phyloP scores from a whole-genome alignment of 257 asterid species.

The Solanum pinnatisectum region DNA sequence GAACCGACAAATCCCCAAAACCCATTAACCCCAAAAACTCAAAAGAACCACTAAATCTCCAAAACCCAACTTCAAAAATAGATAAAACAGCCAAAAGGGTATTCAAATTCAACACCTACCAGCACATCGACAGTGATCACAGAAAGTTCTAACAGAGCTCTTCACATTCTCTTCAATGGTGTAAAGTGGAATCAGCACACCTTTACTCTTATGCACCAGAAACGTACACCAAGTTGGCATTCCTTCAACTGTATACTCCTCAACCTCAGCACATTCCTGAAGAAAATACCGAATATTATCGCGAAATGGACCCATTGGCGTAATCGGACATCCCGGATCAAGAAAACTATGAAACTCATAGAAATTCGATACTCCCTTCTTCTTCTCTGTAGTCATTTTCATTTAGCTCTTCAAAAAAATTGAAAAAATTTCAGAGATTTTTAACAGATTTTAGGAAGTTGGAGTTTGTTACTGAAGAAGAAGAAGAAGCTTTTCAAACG shows the following conservation, averaged over 20 bases:
- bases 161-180: constrained; percentile 64
- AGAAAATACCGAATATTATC: constrained; percentile 62
- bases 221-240: constrained; percentile 64
- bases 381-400: constrained; percentile 24
- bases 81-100: neutral
- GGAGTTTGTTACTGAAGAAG: neutral
- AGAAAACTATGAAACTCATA: constrained; percentile 53
- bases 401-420: neutral
- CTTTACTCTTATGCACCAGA: constrained; percentile 53
- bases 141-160: constrained; percentile 41
- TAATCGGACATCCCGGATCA: constrained; percentile 46
- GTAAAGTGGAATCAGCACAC: constrained; percentile 59
- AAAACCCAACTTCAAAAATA: neutral
- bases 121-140: constrained; percentile 67
- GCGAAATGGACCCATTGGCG: constrained; percentile 43
- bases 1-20: neutral
- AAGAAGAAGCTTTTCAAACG: neutral
- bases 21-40: neutral
- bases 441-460: neutral
- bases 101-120: constrained; percentile 18
- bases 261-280: constrained; percentile 45
- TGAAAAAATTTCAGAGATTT: neutral
- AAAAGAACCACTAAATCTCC: neutral
- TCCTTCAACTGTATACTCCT: constrained; percentile 45
- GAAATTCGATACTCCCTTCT: constrained; percentile 24